Evolutionary conservation across 345 rosid genomes (phyloP).

Genomic region (Litchi chinensis): DNA sequence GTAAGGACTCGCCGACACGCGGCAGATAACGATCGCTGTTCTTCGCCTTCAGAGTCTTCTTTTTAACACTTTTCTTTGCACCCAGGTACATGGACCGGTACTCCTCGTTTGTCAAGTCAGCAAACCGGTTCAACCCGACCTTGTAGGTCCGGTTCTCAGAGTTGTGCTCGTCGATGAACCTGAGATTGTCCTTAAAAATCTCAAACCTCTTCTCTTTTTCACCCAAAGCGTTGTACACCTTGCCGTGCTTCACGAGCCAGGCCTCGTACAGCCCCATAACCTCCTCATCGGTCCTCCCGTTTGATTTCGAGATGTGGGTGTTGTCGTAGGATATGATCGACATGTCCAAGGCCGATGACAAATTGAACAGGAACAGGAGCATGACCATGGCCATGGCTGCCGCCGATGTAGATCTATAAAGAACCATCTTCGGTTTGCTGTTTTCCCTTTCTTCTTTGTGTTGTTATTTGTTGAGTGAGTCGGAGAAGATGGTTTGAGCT

Average conservation of each 20-base stretch:
- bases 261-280: slow-evolving; percentile 64
- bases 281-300: slow-evolving; percentile 66
- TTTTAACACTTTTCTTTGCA: slow-evolving; percentile 33
- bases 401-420: slow-evolving; percentile 14
- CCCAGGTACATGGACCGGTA: slow-evolving; percentile 75
- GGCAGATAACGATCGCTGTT: slow-evolving; percentile 53
- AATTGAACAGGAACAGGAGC: slow-evolving; percentile 34
- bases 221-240: slow-evolving; percentile 57
- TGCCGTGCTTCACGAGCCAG: slow-evolving; percentile 77
- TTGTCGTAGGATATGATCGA: slow-evolving; percentile 76
- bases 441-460: not conserved
- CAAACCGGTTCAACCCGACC: slow-evolving; percentile 84
- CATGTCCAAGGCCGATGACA: slow-evolving; percentile 73
- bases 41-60: slow-evolving; percentile 39
- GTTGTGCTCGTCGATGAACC: slow-evolving; percentile 83
- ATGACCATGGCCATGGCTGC: slow-evolving; percentile 34
- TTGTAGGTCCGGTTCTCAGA: slow-evolving; percentile 52
- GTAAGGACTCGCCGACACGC: slow-evolving; percentile 64
- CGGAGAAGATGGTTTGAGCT: not conserved
- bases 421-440: slow-evolving; percentile 40
- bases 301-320: slow-evolving; percentile 40
- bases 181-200: slow-evolving; percentile 83
- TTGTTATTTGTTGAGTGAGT: not conserved
- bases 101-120: slow-evolving; percentile 92
- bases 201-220: slow-evolving; percentile 74